phyloP scores from a whole-genome alignment of 306 rosid genomes.

The Luffa acutangula region DNA sequence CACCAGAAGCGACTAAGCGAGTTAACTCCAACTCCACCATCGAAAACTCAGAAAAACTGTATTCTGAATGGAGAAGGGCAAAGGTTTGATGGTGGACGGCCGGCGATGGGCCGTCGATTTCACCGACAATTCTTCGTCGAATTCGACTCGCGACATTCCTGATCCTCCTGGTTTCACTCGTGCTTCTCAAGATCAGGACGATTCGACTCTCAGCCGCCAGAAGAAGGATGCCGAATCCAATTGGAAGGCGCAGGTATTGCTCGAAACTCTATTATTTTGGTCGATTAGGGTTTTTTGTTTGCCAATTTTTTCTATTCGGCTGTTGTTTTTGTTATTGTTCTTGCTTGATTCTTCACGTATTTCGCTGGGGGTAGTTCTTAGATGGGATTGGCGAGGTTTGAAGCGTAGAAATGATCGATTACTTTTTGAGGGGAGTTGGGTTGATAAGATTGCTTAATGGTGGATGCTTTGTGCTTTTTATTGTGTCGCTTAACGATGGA shows the following conservation, averaged over 20 bases:
- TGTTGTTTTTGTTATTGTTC: constrained; percentile 1
- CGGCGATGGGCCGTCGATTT: constrained; percentile 90
- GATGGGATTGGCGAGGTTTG: neutral
- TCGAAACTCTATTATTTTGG: neutral
- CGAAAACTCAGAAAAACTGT: neutral
- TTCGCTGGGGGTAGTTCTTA: neutral
- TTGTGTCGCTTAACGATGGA: neutral
- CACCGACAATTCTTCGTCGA: constrained; percentile 57
- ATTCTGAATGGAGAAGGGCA: constrained; percentile 69
- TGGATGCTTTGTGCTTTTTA: neutral
- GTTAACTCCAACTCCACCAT: neutral
- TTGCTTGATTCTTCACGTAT: neutral
- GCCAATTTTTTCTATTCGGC: neutral
- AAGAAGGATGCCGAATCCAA: constrained; percentile 92
- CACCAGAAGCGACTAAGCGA: neutral
- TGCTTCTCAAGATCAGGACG: constrained; percentile 89
- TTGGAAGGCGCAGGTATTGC: constrained; percentile 79
- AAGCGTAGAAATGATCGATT: neutral
- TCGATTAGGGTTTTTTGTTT: neutral
- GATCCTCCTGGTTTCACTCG: constrained; percentile 97
- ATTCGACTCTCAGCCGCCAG: constrained; percentile 79
- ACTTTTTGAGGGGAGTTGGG: neutral
- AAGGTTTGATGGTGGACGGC: constrained; percentile 59
- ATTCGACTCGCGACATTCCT: constrained; percentile 51
- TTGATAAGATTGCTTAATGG: neutral